Conservation (phyloP, 495 filamentous ascomycete species). For the Penicillium canescens region DNA sequence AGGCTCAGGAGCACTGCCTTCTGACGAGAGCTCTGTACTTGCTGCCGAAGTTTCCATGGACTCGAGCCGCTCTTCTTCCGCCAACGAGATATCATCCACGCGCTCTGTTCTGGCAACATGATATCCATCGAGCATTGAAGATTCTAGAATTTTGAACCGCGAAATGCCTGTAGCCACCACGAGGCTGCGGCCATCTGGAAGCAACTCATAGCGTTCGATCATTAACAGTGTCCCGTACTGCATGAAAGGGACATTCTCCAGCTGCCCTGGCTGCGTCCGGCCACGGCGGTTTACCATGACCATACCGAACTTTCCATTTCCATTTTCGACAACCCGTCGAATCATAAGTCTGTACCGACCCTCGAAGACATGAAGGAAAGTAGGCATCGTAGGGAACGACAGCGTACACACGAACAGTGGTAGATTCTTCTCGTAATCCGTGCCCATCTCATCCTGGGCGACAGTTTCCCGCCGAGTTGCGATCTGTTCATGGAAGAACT, state of each 20-base stretch:
- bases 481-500: conserved; percentile 67
- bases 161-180: conserved; percentile 73
- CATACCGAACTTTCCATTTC: conserved; percentile 79
- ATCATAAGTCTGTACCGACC: conserved; percentile 89
- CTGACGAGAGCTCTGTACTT: conserved; percentile 14
- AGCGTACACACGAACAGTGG: conserved; percentile 82
- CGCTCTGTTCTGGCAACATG: conserved; percentile 70
- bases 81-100: conserved; percentile 75
- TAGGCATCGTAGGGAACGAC: conserved; percentile 79
- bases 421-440: conserved; percentile 56
- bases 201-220: conserved; percentile 68
- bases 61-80: conserved; percentile 77
- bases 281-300: conserved; percentile 64
- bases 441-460: conserved; percentile 48
- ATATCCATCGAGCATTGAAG: conserved; percentile 72
- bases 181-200: conserved; percentile 78
- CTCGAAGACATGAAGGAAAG: conserved; percentile 88
- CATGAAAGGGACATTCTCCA: conserved; percentile 62
- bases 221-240: conserved; percentile 76
- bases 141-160: conserved; percentile 69
- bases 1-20: conserved; percentile 17
- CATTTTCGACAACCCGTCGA: conserved; percentile 68
- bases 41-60: conserved; percentile 52
- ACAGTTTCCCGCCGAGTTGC: conserved; percentile 53
- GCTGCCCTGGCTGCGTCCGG: conserved; percentile 52